Evolutionary conservation across 2,329 filamentous ascomycete genomes (phyloP), one percentile per base, ranked within the genome.

Genomic region (Zasmidium citrigriseum): DNA sequence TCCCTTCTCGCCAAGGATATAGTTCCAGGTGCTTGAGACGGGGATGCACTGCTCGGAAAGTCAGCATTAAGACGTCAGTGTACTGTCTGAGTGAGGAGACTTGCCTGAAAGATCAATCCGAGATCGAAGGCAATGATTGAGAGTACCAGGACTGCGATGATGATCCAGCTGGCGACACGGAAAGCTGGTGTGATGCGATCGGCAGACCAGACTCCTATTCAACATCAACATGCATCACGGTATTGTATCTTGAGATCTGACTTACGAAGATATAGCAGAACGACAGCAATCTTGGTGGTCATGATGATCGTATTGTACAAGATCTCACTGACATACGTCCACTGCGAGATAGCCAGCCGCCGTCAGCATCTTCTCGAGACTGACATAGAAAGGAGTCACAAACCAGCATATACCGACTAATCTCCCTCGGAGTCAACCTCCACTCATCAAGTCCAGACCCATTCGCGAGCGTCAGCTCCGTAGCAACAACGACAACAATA

Each of bases 111-210:
- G 9, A 64, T 60, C 27, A 63, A 44, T 3, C 53, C 63, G n/a
- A 65, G 58, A 52, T 63, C 61, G 41, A 65, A 65, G 5, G 61
- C 63, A 9, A 65, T 50, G 10, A 54, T 53, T 2, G 60, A 63
- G 23, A 58, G 23, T 3, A 55, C 45, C 4, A 63, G 45, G 1
- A 61, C 46, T 1, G 53, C 60, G 24, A 65, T 61, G 27, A 55
- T 58, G 23, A 57, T 55, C 63, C 63, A 65, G 50, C 63, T 63
- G 11, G 53, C 34, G 16, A 61, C 16, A 16, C 63, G 47, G 44
- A 65, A 61, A 9, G 51, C 52, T 38, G 58, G 59, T 22, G 61
- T 65, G 21, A 63, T 57, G 1, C 57, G 54, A 21, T 61, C 60
- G 10, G 54, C 58, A 5, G 60, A 63, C 63, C 63, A 65, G 46